phyloP scores from a whole-genome alignment of 306 rosid species.

The Trifolium repens region DNA sequence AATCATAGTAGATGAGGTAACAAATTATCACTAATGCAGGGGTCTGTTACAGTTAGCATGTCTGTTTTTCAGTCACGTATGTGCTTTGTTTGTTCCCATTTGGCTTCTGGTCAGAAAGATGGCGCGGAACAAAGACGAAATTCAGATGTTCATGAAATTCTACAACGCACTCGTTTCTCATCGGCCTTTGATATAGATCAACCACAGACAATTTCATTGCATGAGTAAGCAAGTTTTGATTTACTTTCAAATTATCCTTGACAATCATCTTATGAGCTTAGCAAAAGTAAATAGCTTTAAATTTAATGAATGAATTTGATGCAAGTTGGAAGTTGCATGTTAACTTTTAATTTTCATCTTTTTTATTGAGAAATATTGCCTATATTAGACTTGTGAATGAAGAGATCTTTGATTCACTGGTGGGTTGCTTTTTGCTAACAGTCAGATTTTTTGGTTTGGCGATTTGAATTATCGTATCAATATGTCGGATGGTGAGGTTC shows the following conservation, averaged over 20 bases:
- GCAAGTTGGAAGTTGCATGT: too few relatives aligned
- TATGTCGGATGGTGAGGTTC: slow-evolving; percentile 61
- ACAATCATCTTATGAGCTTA: neutral
- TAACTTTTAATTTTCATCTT: neutral
- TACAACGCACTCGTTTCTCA: slow-evolving; percentile 76
- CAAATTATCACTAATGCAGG: slow-evolving; percentile 52
- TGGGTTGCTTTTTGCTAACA: slow-evolving; percentile 47
- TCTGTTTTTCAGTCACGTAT: slow-evolving; percentile 84
- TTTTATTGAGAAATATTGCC: neutral
- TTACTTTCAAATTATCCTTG: neutral
- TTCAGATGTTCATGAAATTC: slow-evolving; percentile 79
- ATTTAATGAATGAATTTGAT: too few relatives aligned
- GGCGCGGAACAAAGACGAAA: slow-evolving; percentile 81
- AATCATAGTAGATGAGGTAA: neutral
- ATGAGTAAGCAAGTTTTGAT: slow-evolving; percentile 67
- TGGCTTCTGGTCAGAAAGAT: slow-evolving; percentile 95
- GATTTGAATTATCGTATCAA: slow-evolving; percentile 92
- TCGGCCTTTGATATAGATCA: slow-evolving; percentile 73
- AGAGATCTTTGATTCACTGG: slow-evolving; percentile 35
- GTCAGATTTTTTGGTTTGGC: slow-evolving; percentile 96
- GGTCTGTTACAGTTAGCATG: slow-evolving; percentile 93
- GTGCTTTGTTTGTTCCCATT: slow-evolving; percentile 96
- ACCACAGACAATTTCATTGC: slow-evolving; percentile 84
- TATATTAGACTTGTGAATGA: slow-evolving; percentile 13
- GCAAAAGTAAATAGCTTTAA: neutral